Evolutionary conservation across 306 rosid genomes (phyloP), one percentile per base, ranked within the genome.

Genomic region (Hylodesmum podocarpum): DNA sequence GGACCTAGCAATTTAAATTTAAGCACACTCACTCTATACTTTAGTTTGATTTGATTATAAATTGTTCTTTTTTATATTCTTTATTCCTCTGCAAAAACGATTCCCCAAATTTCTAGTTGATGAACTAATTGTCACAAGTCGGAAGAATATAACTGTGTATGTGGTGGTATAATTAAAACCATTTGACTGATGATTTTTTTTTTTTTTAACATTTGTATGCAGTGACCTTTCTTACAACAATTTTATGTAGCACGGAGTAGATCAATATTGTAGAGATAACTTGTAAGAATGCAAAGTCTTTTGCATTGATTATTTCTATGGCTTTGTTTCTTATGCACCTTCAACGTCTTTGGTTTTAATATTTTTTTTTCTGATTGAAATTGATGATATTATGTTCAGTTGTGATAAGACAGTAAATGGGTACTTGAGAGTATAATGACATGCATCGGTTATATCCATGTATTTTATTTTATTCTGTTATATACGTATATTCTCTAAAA

Each of bases 201-300:
- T 39, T 57, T 63, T 77, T 62, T 14, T 51, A 7, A 51, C 83
- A 57, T 43, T 83, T 78, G 68, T 66, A 24, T 81, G 81, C 89
- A 94, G 98, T 64, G 97, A 94, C 83, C 95, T 94, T 83, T 91
- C 98, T 3, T 94, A 87, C 91, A 94, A 94, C 88, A 91, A 91
- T 86, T 81, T 94, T 75, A 80, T 85, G 1, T 86, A 84, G 87
- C 93, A 85, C 85, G 90, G 89, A 75, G 91, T 87, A 51, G 89
- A 67, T 53, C 72, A 78, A 54, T 50, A 90, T 81, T 94, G 98
- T 83, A 82, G 58, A 59, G 86, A 81, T 5, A 27, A 87, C 86
- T 40, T 81, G 98, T 91, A 40, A 81, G 92, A 64, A 59, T 21
- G 24, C 59, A 1, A 28, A 58, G 68, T 33, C 57, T 62, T 66